Conservation (phyloP, 1,284 basidiomycete genomes). For the Naganishia albida region DNA sequence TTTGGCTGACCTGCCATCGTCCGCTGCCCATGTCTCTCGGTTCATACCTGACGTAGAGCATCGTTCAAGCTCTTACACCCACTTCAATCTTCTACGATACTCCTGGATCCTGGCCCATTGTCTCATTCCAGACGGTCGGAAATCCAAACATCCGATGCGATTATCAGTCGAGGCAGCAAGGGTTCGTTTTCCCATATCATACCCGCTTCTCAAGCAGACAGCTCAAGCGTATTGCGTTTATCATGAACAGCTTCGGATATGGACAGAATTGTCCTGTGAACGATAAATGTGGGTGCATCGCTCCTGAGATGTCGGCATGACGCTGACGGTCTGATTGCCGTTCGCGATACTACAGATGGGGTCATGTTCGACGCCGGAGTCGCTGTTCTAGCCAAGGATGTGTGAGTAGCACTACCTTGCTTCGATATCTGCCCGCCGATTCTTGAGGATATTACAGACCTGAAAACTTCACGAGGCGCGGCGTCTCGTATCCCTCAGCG, state of each 20-base stretch:
- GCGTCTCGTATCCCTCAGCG: constrained; percentile 10
- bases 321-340: not conserved
- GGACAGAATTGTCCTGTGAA: constrained; percentile 15
- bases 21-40: not conserved
- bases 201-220: not conserved
- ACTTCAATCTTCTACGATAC: constrained; percentile 9
- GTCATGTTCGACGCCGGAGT: constrained; percentile 26
- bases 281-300: constrained; percentile 10
- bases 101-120: constrained; percentile 6
- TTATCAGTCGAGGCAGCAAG: not conserved
- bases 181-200: not conserved
- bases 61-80: constrained; percentile 24
- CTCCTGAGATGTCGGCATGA: not conserved
- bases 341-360: not conserved
- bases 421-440: no score
- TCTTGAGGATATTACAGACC: not conserved
- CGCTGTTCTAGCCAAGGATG: constrained; percentile 15
- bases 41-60: constrained; percentile 5
- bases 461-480: constrained; percentile 9
- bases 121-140: constrained; percentile 9
- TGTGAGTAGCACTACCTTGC: not conserved
- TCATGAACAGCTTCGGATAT: constrained; percentile 11
- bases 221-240: not conserved
- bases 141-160: not conserved
- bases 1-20: not conserved